phyloP scores from a whole-genome alignment of 257 asterid genomes.

The Fraxinus excelsior region DNA sequence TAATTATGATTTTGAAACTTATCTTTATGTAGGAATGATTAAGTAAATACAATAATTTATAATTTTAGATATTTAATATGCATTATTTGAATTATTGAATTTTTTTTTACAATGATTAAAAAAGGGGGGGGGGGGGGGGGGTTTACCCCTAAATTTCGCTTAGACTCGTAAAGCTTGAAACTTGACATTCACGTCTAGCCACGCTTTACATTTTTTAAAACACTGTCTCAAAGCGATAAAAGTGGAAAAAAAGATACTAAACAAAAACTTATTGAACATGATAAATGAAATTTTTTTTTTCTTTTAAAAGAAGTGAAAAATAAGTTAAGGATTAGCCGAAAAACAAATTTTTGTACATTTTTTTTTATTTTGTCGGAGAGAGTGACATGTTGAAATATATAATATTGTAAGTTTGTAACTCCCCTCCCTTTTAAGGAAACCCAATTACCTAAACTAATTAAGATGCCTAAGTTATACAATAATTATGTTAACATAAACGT shows the following conservation, averaged over 20 bases:
- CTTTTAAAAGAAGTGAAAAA: not conserved
- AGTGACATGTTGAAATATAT: conserved; percentile 30
- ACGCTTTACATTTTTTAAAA: too few species aligned
- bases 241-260: not conserved
- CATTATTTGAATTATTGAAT: too few species aligned
- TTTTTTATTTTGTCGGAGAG: conserved; percentile 30
- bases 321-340: not conserved
- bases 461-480: conserved; percentile 22
- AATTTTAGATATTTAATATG: too few species aligned
- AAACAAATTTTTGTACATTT: not conserved
- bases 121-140: too few species aligned
- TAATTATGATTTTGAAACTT: too few species aligned
- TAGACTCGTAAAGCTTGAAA: too few species aligned
- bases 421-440: conserved; percentile 46
- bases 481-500: conserved; percentile 33
- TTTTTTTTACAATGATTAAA: too few species aligned
- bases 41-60: too few species aligned
- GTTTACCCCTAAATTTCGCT: too few species aligned
- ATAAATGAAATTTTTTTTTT: not conserved
- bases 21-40: too few species aligned
- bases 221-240: not conserved
- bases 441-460: conserved; percentile 24
- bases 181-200: too few species aligned
- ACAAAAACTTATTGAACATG: not conserved
- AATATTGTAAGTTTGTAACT: too few species aligned